Base-by-base conservation (phyloP, 305 asterid genomes). In the Rubia peregrina region DNA sequence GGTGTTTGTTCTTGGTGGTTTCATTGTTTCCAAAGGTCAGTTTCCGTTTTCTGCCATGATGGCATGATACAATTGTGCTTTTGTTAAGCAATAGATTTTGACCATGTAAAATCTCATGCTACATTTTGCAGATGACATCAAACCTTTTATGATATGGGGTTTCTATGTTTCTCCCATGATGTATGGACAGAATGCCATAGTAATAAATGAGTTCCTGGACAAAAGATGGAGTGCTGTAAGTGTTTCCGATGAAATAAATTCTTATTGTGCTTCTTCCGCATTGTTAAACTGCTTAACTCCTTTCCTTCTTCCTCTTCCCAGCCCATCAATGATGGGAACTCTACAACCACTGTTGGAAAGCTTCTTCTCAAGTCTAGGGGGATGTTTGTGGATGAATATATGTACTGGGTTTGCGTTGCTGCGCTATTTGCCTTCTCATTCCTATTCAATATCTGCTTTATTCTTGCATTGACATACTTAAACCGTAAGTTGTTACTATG, bases 1-100 rank as follows among this genome's bases (percentile, higher is more conserved):
- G 74, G 95, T 92, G 68, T 92, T 92, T 75, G 90, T 92, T 65
- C 95, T 90, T 69, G 98, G 97, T 73, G 98, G 98, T 76, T 90
- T 89, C 75, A 88, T 93, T 73, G 79, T 93, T 68, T 87, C 97
- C 16, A 90, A 85, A 89, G 96, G 97, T 90, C 64, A 72, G 91
- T 71, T 30, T 70, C 61, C 71, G 3, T 61, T 7, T 62, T 56
- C 19, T 9, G 53, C 21, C n/a, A 17, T 55, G 33, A 36, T 9
- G 53, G 17, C n/a, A 17, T 55, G 33, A 36, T 3, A 19, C 13
- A 6, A 51, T 65, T 61, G 53, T 79, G 73, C 36, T 73, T 57
- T 48, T 42, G 6, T 57, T 9, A 4, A 51, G 22, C 16, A 12
- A 21, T 59, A n/a, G 42, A 26, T 70, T 57, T 69, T 53, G 36